Evolutionary conservation across 2,329 filamentous ascomycete species (phyloP).

Genomic region (Cryphonectria carpinicola): DNA sequence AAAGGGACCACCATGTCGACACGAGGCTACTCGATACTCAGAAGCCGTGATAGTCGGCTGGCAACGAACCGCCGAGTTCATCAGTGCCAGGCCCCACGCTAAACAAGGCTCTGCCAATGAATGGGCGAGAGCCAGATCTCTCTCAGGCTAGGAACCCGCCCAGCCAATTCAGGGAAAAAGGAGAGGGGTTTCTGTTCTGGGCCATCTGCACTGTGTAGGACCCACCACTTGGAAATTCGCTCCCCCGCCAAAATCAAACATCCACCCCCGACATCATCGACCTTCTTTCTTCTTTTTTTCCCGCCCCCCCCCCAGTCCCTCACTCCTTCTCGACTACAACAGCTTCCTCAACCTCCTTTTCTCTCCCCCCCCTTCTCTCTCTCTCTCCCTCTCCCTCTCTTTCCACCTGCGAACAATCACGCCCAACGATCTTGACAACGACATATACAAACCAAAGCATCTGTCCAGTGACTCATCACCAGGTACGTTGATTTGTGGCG

Average conservation of each 20-base stretch:
- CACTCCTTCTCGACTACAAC: background rate
- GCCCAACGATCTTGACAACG: background rate
- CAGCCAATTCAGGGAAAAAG: background rate
- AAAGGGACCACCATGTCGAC: no score
- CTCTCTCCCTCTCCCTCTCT: background rate
- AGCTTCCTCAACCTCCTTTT: background rate
- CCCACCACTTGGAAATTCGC: conserved; percentile 12
- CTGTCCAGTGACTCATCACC: conserved; percentile 16
- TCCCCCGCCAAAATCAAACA: conserved; percentile 12
- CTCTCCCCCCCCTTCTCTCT: background rate
- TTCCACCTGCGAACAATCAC: background rate
- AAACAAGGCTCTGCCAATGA: conserved; percentile 7
- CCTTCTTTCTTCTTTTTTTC: background rate
- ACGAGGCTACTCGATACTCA: no score
- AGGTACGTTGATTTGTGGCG: conserved; percentile 9
- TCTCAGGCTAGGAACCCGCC: background rate
- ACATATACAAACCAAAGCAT: background rate
- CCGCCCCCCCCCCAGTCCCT: background rate
- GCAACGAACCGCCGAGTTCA: background rate
- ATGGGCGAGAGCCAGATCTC: background rate
- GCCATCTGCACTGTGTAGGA: background rate
- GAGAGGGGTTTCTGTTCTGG: background rate
- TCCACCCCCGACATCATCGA: conserved; percentile 16
- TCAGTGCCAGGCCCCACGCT: background rate
- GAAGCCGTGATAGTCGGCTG: no score